Base-by-base conservation (phyloP, 768 basidiomycete genomes). In the Podaxis pistillaris region DNA sequence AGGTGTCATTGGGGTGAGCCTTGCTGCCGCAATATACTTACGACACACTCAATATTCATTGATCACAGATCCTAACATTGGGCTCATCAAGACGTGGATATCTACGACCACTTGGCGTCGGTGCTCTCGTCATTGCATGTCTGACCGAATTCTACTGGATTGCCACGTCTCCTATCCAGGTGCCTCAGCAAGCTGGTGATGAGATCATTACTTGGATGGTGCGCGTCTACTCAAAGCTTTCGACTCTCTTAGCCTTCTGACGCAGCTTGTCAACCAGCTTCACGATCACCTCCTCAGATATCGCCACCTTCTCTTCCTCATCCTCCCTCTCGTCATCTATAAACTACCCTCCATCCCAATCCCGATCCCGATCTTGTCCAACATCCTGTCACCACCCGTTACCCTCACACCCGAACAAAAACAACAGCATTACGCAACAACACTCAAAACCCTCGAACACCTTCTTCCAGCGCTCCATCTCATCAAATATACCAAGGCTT, bases 231-330 rank as follows among this genome's bases (percentile, higher is more conserved):
- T 63, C 44, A 33, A 28, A 2, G 33, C 58, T 47, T 12, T 28
- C 54, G 13, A 41, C 12, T 12, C 22, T 44, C 22, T 44, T 47
- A 30, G 26, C 3, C 57, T 33, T 19, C 19, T 60, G 8, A 60
- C 41, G 36, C 13, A 38, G 13, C 8, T 63, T 64, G 26, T 47
- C 58, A 46, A 24, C 13, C 56, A 91, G 90, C 88, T 86, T 85
- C 87, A 90, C 73, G 88, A 91, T 70, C 76, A 69, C 28, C 73
- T 87, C 40, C 80, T 82, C 69, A 69, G 78, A 53, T 64, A 74
- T 37, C 88, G 90, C n/a, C 81, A 83, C 58, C 28, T 78, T 1
- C 71, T 89, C 58, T 88, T 91, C 74, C 75, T 90, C 60, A 6
- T 79, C 33, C 76, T 91, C 2, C 86, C 89, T 4, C 64, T 85